Conservation (phyloP, 164 flowering plant genomes). For the Aristolochia fimbriata region DNA sequence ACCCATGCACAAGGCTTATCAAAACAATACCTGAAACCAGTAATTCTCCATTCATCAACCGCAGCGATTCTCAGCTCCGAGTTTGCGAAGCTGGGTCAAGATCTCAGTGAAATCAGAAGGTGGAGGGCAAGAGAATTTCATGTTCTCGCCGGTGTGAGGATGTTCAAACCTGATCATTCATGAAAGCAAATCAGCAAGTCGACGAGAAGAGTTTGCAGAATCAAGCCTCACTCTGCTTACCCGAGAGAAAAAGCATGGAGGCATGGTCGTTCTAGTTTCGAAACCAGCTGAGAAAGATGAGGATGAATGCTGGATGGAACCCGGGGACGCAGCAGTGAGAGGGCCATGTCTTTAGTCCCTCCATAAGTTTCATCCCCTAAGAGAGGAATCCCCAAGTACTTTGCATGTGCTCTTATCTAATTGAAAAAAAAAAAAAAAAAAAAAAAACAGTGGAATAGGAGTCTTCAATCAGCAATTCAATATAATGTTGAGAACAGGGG, state of each 20-base stretch:
- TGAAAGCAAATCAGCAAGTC: neutral
- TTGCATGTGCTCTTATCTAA: conserved; percentile 95
- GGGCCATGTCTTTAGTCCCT: conserved; percentile 68
- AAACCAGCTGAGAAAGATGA: conserved; percentile 37
- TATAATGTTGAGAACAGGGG: too few relatives aligned
- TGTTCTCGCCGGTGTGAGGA: conserved; percentile 51
- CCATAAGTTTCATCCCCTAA: conserved; percentile 96
- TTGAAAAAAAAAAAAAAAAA: too few relatives aligned
- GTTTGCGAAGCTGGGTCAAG: conserved; percentile 39
- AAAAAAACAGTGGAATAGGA: too few relatives aligned
- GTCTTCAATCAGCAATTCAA: too few relatives aligned
- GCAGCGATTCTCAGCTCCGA: conserved; percentile 23
- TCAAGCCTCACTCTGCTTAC: conserved; percentile 20
- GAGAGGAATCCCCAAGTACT: conserved; percentile 72
- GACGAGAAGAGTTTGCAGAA: too few relatives aligned
- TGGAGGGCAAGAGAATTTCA: conserved; percentile 59
- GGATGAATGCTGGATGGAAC: conserved; percentile 30
- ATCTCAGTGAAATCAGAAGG: conserved; percentile 61
- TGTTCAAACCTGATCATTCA: conserved; percentile 52
- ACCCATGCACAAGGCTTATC: too few relatives aligned
- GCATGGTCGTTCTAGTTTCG: conserved; percentile 70
- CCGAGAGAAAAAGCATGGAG: conserved; percentile 88
- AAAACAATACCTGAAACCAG: too few relatives aligned
- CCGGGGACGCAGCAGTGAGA: conserved; percentile 57
- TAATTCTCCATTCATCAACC: too few relatives aligned